Conservation (phyloP, 257 asterid genomes). For the Eucommia ulmoides region DNA sequence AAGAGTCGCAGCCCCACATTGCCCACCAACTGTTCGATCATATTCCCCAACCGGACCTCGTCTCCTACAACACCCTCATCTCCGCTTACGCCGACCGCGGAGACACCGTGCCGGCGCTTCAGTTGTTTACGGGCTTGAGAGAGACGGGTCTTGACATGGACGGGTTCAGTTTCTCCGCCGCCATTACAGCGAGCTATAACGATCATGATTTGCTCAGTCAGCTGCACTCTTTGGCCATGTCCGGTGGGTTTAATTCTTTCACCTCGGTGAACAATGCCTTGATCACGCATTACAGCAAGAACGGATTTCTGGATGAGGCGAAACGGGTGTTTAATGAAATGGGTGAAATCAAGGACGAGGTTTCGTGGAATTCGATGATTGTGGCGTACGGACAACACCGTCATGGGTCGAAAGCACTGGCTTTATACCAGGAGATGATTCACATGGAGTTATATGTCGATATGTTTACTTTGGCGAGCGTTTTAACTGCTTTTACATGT, state of each 20-base stretch:
- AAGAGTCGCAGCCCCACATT: slow-evolving; percentile 28
- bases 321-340: slow-evolving; percentile 34
- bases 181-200: slow-evolving; percentile 34
- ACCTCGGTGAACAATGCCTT: slow-evolving; percentile 54
- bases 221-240: slow-evolving; percentile 38
- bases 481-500: slow-evolving; percentile 58
- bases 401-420: slow-evolving; percentile 48
- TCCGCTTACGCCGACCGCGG: slow-evolving; percentile 64
- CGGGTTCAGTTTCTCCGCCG: slow-evolving; percentile 51
- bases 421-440: slow-evolving; percentile 53
- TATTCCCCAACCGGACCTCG: slow-evolving; percentile 64
- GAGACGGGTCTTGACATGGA: slow-evolving; percentile 31
- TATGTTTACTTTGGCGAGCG: slow-evolving; percentile 67
- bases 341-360: slow-evolving; percentile 50
- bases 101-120: slow-evolving; percentile 21
- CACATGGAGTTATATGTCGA: slow-evolving; percentile 29
- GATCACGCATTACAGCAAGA: slow-evolving; percentile 42
- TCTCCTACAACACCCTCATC: slow-evolving; percentile 70
- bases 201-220: slow-evolving; percentile 29
- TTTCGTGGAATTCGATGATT: slow-evolving; percentile 80
- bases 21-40: slow-evolving; percentile 56
- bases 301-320: slow-evolving; percentile 30
- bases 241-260: slow-evolving; percentile 36
- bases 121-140: slow-evolving; percentile 30
- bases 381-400: slow-evolving; percentile 56